A percentile compares a stretch with the other conserved stretches of the same genome.
Conservation (phyloP, 371 early-diverging fungal genomes). For the Globomyces sp. region DNA sequence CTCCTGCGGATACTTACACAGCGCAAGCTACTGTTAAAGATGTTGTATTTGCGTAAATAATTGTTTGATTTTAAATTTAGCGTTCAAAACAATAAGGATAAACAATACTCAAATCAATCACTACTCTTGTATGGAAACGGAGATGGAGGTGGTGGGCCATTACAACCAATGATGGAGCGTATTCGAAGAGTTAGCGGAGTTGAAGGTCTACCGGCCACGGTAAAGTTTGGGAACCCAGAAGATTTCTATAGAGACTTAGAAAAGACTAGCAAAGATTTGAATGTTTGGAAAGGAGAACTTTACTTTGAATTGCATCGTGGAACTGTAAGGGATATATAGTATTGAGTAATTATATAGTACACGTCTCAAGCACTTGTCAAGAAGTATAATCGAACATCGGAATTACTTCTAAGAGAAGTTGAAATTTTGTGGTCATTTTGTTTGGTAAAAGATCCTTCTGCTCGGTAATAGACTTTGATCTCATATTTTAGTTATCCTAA, state of each 20-base stretch:
- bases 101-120: constrained; percentile 76
- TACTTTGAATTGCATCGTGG: constrained; percentile 20
- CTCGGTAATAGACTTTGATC: constrained; percentile 7
- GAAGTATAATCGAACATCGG: constrained; percentile 78
- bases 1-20: constrained; percentile 80
- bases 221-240: constrained; percentile 71
- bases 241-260: constrained; percentile 78
- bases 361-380: constrained; percentile 89
- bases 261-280: constrained; percentile 62
- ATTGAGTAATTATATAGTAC: constrained; percentile 43
- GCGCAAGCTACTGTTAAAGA: constrained; percentile 61
- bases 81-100: constrained; percentile 78
- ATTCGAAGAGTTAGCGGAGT: constrained; percentile 69
- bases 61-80: no score
- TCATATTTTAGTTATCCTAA: constrained; percentile 24
- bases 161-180: constrained; percentile 80
- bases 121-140: constrained; percentile 91
- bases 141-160: constrained; percentile 89
- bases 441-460: constrained; percentile 7
- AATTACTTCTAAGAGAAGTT: constrained; percentile 79
- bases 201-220: constrained; percentile 75
- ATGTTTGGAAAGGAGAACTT: constrained; percentile 91
- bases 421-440: constrained; percentile 67
- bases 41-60: constrained; percentile 32
- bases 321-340: not conserved